Evolutionary conservation across 345 rosid species (phyloP).

Genomic region (Camelina neglecta): DNA sequence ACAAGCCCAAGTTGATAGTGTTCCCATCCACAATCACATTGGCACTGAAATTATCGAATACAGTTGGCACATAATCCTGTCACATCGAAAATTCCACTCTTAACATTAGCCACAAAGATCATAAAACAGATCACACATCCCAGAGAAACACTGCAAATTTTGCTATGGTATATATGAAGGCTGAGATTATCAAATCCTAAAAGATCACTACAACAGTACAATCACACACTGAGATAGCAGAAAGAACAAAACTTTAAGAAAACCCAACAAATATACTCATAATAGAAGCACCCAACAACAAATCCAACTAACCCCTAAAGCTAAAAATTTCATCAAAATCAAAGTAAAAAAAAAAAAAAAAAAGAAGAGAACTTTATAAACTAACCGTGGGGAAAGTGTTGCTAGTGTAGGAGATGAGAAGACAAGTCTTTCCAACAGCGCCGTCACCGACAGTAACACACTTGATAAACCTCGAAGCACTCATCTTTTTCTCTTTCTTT

Average conservation of each 20-base stretch:
- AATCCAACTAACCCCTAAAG: not conserved
- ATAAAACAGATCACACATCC: not conserved
- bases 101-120: slow-evolving; percentile 8
- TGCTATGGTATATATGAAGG: not conserved
- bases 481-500: slow-evolving; percentile 45
- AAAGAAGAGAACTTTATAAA: slow-evolving; percentile 23
- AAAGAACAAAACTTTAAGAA: slow-evolving; percentile 29
- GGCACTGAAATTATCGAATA: slow-evolving; percentile 86
- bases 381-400: slow-evolving; percentile 77
- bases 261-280: slow-evolving; percentile 11
- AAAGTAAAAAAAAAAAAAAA: not conserved
- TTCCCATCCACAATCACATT: slow-evolving; percentile 86
- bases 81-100: not conserved
- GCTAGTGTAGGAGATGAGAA: slow-evolving; percentile 82
- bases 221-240: slow-evolving; percentile 5
- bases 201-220: not conserved
- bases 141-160: not conserved
- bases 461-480: slow-evolving; percentile 79
- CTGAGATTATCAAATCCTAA: not conserved
- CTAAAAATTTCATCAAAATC: not conserved
- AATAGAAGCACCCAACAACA: not conserved
- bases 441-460: slow-evolving; percentile 88
- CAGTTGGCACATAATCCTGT: slow-evolving; percentile 91
- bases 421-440: slow-evolving; percentile 84
- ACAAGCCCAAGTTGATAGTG: slow-evolving; percentile 76